These are phyloP conservation scores for Penicillium hesseltinei DNA, from an alignment of 2,329 filamentous ascomycete species.

Conservation along the genomic window DNA sequence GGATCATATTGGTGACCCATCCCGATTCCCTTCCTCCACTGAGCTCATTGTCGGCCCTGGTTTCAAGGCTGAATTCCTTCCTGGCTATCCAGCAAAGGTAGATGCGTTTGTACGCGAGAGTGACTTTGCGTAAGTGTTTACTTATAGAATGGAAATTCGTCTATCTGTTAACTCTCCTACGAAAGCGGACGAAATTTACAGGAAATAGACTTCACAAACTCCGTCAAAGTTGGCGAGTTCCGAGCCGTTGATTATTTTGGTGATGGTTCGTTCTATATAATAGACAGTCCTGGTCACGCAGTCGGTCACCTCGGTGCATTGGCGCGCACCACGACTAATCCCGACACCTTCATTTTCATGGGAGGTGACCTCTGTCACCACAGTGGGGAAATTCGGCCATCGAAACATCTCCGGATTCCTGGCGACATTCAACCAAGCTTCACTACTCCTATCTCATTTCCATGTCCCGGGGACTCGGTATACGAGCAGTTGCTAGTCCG, in stretches of 20 bases:
- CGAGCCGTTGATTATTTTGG: slow-evolving; percentile 44
- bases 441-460: slow-evolving; percentile 29
- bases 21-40: slow-evolving; percentile 44
- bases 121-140: slow-evolving; percentile 39
- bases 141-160: too few species aligned
- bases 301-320: slow-evolving; percentile 52
- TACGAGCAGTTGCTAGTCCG: slow-evolving; percentile 5
- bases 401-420: slow-evolving; percentile 32
- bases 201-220: slow-evolving; percentile 27
- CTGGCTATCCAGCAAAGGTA: slow-evolving; percentile 46
- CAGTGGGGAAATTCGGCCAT: slow-evolving; percentile 48
- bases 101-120: slow-evolving; percentile 41
- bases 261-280: slow-evolving; percentile 45
- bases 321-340: slow-evolving; percentile 40
- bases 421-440: neutral
- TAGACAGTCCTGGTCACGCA: slow-evolving; percentile 33
- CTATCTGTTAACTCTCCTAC: too few species aligned
- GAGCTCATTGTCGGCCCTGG: slow-evolving; percentile 50
- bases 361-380: slow-evolving; percentile 52
- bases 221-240: slow-evolving; percentile 28
- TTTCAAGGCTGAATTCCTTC: slow-evolving; percentile 43
- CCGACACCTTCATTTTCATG: slow-evolving; percentile 50
- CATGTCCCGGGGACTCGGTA: slow-evolving; percentile 1
- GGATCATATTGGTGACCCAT: slow-evolving; percentile 47
- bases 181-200: slow-evolving; percentile 4